Evolutionary conservation across 106 monocot species (phyloP), one percentile per base, ranked within the genome.

Genomic region (Dactylorhiza incarnata): DNA sequence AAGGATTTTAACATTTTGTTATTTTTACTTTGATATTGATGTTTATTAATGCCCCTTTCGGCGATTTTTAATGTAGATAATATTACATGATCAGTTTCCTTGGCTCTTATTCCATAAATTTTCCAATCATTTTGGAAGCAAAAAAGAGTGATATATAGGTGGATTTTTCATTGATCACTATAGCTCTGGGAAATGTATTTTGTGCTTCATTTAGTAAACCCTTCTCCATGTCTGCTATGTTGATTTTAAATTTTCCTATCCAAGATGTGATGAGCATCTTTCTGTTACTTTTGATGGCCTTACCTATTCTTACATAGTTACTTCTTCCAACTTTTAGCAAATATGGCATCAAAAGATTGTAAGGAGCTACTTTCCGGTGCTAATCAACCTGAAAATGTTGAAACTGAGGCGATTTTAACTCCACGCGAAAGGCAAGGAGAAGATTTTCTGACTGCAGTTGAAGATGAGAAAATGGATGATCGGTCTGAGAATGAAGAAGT

Each of bases 261-360:
- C 37, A 37, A 37, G 37, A 37, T 37, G 37, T 26, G 24, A 66
- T 66, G 66, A 29, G 14, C 66, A 17, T 66, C 29, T 66, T 66
- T 29, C 29, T 26, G 24, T 69, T 69, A n/a, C 43, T 69, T 14
- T n/a, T 29, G 11, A 65, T 69, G 69, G 69, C 45, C 45, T 69
- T 43, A 46, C 0, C 13, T 65, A 46, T 11, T 69, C 45, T 46
- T 22, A 46, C 69, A 46, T 46, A 11, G 2, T 46, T 45, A 45
- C 45, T 65, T 46, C 0, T 69, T 69, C 16, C 24, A 17, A 69
- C 45, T 17, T 37, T 6, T 69, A 69, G 69, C 45, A 17, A 69
- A 7, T 23, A 72, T 72, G 72, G 72, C 47, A 49, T 49, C 72
- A 72, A 14, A 49, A 49, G 49, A 72, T 48, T 72, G 47, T 10